A percentile compares a stretch with the other conserved stretches of the same genome.
Evolutionary conservation across 2,329 filamentous ascomycete genomes (phyloP).

Genomic region (Fusarium sp.): DNA sequence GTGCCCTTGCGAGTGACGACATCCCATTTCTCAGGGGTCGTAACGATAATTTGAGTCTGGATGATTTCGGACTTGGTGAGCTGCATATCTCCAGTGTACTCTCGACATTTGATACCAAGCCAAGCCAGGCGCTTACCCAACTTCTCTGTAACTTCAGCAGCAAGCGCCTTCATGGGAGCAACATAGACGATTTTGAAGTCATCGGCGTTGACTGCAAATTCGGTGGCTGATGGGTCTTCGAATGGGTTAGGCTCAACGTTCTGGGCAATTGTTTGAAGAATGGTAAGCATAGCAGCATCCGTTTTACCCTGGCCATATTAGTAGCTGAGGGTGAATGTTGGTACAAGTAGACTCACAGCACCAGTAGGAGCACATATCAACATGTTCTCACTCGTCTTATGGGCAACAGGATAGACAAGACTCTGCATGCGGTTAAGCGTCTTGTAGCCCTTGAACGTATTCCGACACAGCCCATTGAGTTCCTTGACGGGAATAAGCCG

Average conservation of each 20-base stretch:
- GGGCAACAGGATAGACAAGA: conserved; percentile 92
- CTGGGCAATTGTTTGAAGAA: conserved; percentile 88
- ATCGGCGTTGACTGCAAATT: conserved; percentile 84
- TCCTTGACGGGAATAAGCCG: conserved; percentile 81
- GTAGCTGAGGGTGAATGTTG: background rate
- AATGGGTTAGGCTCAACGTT: conserved; percentile 83
- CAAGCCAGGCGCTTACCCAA: conserved; percentile 90
- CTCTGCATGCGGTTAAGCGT: conserved; percentile 97
- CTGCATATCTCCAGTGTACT: conserved; percentile 98
- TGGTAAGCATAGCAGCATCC: conserved; percentile 95
- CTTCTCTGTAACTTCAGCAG: conserved; percentile 95
- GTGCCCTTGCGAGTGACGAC: conserved; percentile 97
- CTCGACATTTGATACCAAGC: conserved; percentile 90
- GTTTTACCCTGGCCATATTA: conserved; percentile 78
- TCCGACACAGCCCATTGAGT: conserved; percentile 86
- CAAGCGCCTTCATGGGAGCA: conserved; percentile 97
- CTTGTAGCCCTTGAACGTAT: conserved; percentile 96
- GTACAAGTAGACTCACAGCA: conserved; percentile 66
- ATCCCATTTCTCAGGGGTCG: conserved; percentile 99
- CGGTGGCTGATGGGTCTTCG: conserved; percentile 75
- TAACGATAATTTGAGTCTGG: conserved; percentile 97
- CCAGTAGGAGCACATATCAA: conserved; percentile 97
- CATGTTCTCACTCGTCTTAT: conserved; percentile 98
- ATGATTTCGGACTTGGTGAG: conserved; percentile 96
- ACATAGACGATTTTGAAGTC: conserved; percentile 99